These are phyloP conservation scores for Bisporella sp. DNA, from an alignment of 2,329 filamentous ascomycete species.

Conservation along the genomic window DNA sequence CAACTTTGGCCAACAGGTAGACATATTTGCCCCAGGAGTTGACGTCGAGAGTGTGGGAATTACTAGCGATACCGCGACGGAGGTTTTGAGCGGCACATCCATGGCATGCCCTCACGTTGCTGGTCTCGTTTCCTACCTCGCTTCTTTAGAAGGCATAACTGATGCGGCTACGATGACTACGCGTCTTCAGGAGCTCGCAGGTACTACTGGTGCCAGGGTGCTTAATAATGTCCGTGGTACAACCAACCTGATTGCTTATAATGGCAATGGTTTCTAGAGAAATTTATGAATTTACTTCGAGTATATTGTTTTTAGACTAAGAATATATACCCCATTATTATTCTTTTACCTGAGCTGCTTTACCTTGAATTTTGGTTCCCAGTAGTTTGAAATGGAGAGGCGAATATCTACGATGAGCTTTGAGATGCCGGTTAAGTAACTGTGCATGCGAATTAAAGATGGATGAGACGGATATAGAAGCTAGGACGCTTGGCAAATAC, in stretches of 20 bases:
- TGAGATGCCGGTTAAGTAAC: too few species aligned
- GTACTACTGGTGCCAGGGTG: constrained; percentile 27
- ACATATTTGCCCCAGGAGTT: constrained; percentile 45
- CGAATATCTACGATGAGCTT: too few species aligned
- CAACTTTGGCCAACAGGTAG: constrained; percentile 43
- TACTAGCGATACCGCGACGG: constrained; percentile 32
- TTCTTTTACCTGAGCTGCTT: too few species aligned
- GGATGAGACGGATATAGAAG: too few species aligned
- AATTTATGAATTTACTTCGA: not conserved
- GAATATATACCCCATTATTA: too few species aligned
- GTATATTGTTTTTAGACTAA: not conserved
- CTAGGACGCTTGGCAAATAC: too few species aligned
- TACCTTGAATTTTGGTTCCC: not conserved
- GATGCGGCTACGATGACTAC: constrained; percentile 32
- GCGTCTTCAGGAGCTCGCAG: constrained; percentile 30
- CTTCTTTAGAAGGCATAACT: constrained; percentile 36
- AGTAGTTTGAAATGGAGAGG: not conserved
- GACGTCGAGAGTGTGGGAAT: constrained; percentile 40
- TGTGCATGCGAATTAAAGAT: too few species aligned
- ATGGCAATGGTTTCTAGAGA: constrained; percentile 33
- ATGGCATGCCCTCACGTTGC: constrained; percentile 63
- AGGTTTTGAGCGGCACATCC: constrained; percentile 50
- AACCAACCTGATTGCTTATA: constrained; percentile 47
- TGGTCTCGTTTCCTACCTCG: constrained; percentile 61
- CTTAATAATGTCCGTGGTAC: constrained; percentile 36